These are phyloP conservation scores for Backusella sp. DNA, from an alignment of 192 early-diverging fungal genomes.

Conservation along the genomic window DNA sequence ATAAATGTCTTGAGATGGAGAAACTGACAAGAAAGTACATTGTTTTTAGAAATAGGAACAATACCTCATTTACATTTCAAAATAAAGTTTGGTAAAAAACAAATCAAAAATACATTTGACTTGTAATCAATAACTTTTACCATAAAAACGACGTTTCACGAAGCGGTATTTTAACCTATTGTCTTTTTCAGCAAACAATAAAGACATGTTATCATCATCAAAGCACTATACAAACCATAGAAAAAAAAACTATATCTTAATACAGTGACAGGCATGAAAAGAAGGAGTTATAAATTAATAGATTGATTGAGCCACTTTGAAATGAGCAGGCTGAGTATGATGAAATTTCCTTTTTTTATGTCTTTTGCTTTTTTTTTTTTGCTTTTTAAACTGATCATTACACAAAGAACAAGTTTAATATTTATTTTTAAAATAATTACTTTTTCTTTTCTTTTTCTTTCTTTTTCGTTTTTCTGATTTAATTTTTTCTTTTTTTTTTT, in stretches of 20 bases:
- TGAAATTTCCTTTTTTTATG: neutral
- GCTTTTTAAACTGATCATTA: neutral
- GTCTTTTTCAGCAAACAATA: constrained; percentile 3
- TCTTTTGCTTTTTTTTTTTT: neutral
- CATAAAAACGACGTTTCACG: neutral
- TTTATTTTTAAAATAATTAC: neutral
- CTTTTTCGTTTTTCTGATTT: neutral
- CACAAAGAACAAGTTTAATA: constrained; percentile 5
- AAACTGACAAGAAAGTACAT: neutral
- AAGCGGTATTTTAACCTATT: neutral
- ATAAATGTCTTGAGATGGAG: neutral
- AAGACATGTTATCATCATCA: neutral
- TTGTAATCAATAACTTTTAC: neutral
- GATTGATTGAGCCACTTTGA: neutral
- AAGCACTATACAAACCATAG: neutral
- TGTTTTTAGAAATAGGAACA: neutral
- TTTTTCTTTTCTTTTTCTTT: neutral
- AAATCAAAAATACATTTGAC: neutral
- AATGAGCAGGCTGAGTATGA: neutral
- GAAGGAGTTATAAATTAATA: neutral
- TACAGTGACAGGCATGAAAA: neutral
- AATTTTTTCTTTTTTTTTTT: too few relatives aligned
- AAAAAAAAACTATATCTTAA: neutral
- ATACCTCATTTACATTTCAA: neutral
- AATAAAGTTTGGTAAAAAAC: neutral